Evolutionary conservation across 345 rosid genomes (phyloP).

Genomic region (Lepidium aucheri): DNA sequence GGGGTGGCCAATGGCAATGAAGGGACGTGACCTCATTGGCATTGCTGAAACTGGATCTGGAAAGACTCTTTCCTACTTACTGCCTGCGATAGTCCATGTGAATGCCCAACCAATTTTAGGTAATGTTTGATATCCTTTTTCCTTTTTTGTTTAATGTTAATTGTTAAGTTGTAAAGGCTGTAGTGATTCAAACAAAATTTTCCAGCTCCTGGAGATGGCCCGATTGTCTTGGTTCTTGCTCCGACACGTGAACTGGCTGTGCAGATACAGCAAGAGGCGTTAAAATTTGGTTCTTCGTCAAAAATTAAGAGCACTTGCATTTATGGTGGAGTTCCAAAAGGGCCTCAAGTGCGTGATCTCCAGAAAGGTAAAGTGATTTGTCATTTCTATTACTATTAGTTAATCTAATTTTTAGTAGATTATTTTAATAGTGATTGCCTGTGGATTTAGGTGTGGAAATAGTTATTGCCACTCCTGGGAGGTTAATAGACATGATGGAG

Average conservation of each 20-base stretch:
- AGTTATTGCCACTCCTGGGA: slow-evolving; percentile 96
- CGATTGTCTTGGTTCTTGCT: slow-evolving; percentile 95
- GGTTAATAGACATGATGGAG: slow-evolving; percentile 98
- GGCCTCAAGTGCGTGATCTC: slow-evolving; percentile 99
- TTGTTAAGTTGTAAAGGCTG: not conserved
- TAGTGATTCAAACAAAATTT: not conserved
- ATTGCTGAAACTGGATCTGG: slow-evolving; percentile 99
- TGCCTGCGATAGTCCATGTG: slow-evolving; percentile 97
- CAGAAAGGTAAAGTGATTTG: slow-evolving; percentile 70
- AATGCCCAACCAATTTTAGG: slow-evolving; percentile 97
- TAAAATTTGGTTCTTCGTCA: slow-evolving; percentile 95
- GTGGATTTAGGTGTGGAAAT: slow-evolving; percentile 71
- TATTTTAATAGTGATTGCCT: not conserved
- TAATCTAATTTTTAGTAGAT: not conserved
- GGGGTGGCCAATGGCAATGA: slow-evolving; percentile 99
- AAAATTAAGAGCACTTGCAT: slow-evolving; percentile 88
- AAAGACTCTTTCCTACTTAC: slow-evolving; percentile 85
- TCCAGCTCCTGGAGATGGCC: slow-evolving; percentile 94
- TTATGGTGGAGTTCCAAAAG: slow-evolving; percentile 99
- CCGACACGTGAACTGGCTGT: slow-evolving; percentile 99
- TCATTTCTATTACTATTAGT: not conserved
- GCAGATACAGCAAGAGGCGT: slow-evolving; percentile 95
- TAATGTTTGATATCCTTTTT: not conserved
- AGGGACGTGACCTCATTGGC: slow-evolving; percentile 94
- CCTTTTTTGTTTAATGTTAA: not conserved